Evolutionary conservation across 768 basidiomycete species (phyloP).

Genomic region (Hortiboletus flavorubellus): DNA sequence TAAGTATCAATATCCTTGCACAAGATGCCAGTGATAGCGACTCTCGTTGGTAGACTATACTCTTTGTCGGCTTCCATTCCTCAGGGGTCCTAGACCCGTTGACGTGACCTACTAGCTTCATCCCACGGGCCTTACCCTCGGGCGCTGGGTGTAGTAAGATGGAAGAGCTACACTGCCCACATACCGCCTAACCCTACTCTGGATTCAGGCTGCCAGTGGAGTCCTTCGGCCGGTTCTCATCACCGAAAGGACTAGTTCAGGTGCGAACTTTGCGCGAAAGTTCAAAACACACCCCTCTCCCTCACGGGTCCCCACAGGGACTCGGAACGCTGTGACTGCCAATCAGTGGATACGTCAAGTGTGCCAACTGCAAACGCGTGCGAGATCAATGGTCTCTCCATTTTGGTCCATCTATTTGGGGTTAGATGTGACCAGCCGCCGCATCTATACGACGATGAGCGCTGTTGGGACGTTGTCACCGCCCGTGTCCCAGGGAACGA

Average conservation of each 20-base stretch:
- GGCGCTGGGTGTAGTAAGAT: slow-evolving; percentile 7
- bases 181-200: background rate
- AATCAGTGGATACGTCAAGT: slow-evolving; percentile 2
- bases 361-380: background rate
- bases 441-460: background rate
- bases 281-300: slow-evolving; percentile 2
- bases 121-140: background rate
- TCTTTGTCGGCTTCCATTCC: background rate
- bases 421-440: background rate
- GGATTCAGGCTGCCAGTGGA: too few relatives aligned
- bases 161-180: slow-evolving; percentile 10
- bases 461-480: slow-evolving; percentile 7
- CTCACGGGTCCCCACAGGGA: background rate
- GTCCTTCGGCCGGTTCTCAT: background rate
- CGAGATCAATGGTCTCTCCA: background rate
- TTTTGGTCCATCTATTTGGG: background rate
- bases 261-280: background rate
- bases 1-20: background rate
- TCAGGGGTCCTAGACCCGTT: background rate
- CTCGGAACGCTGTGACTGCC: background rate
- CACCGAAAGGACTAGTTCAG: slow-evolving; percentile 1
- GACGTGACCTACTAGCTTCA: background rate
- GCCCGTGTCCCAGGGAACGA: slow-evolving; percentile 1
- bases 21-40: background rate
- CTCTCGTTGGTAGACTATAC: background rate